Evolutionary conservation across 805 yeast genomes (phyloP).

Genomic region (Myxozyma neotropica): DNA sequence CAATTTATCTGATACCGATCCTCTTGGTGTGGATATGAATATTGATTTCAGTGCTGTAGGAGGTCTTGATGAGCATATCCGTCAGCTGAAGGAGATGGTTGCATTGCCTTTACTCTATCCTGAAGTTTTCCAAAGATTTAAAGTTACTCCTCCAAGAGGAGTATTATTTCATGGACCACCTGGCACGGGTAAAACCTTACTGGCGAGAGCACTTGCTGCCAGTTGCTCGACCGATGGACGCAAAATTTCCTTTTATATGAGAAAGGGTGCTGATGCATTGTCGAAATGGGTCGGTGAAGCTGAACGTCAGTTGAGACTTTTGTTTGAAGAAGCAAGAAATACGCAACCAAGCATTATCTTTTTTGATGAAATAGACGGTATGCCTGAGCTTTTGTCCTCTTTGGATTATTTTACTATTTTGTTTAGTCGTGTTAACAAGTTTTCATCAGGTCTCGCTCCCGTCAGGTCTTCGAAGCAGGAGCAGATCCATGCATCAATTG

Average conservation of each 20-base stretch:
- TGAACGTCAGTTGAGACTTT: slow-evolving; percentile 83
- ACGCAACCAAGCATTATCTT: slow-evolving; percentile 96
- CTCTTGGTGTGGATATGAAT: slow-evolving; percentile 85
- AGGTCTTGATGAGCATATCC: slow-evolving; percentile 86
- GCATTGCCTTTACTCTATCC: slow-evolving; percentile 91
- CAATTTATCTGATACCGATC: slow-evolving; percentile 84
- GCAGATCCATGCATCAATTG: slow-evolving; percentile 97
- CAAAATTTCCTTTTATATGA: slow-evolving; percentile 94
- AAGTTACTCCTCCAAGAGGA: slow-evolving; percentile 95
- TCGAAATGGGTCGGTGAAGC: slow-evolving; percentile 99
- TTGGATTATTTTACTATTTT: background rate
- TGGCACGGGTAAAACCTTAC: slow-evolving; percentile 96
- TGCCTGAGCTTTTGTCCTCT: background rate
- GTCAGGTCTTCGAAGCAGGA: slow-evolving; percentile 97
- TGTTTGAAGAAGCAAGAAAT: slow-evolving; percentile 94
- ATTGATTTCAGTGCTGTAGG: slow-evolving; percentile 86
- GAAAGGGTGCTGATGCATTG: slow-evolving; percentile 96
- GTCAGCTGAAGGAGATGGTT: slow-evolving; percentile 95
- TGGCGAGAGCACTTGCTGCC: slow-evolving; percentile 97
- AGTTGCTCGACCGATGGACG: slow-evolving; percentile 82
- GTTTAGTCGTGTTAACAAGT: no score
- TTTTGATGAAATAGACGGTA: slow-evolving; percentile 96
- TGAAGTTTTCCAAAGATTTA: slow-evolving; percentile 85
- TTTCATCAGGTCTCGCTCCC: slow-evolving; percentile 65
- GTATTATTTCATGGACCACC: slow-evolving; percentile 98